Percentiles rank a stretch among this genome's conserved stretches.
Evolutionary conservation across 2,329 filamentous ascomycete genomes (phyloP).

Genomic region (Westerdykella aurantiaca): DNA sequence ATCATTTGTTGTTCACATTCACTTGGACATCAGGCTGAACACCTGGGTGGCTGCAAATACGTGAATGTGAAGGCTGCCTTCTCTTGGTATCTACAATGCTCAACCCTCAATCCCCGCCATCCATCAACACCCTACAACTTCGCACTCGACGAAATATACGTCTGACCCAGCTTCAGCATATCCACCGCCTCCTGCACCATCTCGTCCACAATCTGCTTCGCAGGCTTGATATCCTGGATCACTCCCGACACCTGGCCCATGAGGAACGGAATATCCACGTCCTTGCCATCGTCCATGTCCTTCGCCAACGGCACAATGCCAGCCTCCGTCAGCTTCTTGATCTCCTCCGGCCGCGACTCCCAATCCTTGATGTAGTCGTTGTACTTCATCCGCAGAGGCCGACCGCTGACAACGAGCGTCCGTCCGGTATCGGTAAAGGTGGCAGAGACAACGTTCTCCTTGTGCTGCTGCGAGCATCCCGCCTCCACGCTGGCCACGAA

Average conservation of each 20-base stretch:
- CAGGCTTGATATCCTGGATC: conserved; percentile 72
- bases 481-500: conserved; percentile 84
- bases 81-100: not conserved
- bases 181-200: conserved; percentile 59
- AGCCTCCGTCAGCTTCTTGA: conserved; percentile 66
- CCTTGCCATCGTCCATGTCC: conserved; percentile 75
- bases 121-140: conserved; percentile 24
- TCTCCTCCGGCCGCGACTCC: conserved; percentile 70
- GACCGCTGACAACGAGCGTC: conserved; percentile 75
- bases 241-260: conserved; percentile 91
- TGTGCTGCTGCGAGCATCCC: conserved; percentile 74
- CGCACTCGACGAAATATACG: conserved; percentile 29
- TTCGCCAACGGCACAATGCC: conserved; percentile 77
- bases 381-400: conserved; percentile 71
- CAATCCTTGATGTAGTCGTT: conserved; percentile 81
- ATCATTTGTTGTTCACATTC: not conserved
- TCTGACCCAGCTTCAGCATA: conserved; percentile 34
- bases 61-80: not conserved
- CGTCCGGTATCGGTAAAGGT: conserved; percentile 72
- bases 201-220: conserved; percentile 76
- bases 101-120: not conserved
- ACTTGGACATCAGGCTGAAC: no score
- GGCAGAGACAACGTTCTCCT: conserved; percentile 75
- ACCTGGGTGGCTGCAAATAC: not conserved
- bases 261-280: conserved; percentile 78